Conservation (phyloP, 805 yeast species). For the Komagataella populi region DNA sequence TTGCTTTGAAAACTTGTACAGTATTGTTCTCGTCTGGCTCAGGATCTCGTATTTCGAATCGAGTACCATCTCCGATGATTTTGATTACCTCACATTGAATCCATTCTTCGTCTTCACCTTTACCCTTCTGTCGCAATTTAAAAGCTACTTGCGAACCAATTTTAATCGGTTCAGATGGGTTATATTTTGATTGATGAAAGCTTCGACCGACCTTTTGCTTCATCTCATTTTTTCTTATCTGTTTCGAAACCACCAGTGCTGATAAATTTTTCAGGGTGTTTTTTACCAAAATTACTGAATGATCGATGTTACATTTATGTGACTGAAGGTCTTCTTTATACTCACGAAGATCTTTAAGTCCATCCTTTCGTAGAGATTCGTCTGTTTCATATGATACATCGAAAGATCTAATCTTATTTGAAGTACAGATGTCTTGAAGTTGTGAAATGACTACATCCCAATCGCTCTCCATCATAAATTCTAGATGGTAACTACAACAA, state of each 20-base stretch:
- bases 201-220: constrained; percentile 8
- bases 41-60: constrained; percentile 90
- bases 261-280: constrained; percentile 29
- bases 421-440: constrained; percentile 52
- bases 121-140: constrained; percentile 43
- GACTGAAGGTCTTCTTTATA: constrained; percentile 24
- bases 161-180: constrained; percentile 40
- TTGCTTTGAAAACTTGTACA: constrained; percentile 76
- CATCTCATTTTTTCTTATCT: constrained; percentile 6
- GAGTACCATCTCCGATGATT: constrained; percentile 59
- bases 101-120: constrained; percentile 81
- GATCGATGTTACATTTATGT: constrained; percentile 47
- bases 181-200: constrained; percentile 36
- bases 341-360: constrained; percentile 19
- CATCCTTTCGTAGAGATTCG: constrained; percentile 18
- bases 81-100: constrained; percentile 84
- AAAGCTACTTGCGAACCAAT: constrained; percentile 84
- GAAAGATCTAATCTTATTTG: constrained; percentile 40
- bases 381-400: constrained; percentile 22
- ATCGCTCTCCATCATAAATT: constrained; percentile 33
- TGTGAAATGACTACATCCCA: constrained; percentile 62
- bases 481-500: neutral
- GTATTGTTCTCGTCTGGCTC: constrained; percentile 93
- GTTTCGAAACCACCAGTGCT: constrained; percentile 4
- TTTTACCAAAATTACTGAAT: constrained; percentile 28